Base-by-base conservation (phyloP, 352 stramenopile genomes). In the Plasmopara viticola region DNA sequence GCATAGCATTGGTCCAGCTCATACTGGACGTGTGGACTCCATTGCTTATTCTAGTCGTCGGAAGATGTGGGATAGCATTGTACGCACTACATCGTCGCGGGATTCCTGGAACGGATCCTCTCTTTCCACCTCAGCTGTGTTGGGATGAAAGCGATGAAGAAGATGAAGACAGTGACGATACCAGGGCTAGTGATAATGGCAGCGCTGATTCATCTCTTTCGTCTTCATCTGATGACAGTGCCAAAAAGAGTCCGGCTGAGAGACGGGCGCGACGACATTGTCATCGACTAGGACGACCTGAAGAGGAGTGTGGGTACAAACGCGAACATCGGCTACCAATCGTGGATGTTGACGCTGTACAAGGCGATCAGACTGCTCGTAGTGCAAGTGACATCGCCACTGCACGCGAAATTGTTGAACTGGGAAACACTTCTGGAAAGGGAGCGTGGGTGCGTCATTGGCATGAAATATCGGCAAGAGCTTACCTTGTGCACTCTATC, bases 401-500 rank as follows among this genome's bases (percentile, higher is more conserved):
- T 31, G 56, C 48, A 44, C 64, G 51, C 44, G 61, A 60, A 33
- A 55, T 53, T 12, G 28, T 54, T 14, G 44, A 55, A 12, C 56
- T 20, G 17, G 48, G 42, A 6, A 53, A 56, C 10, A 56, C 30
- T 7, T 55, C 44, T 33, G 61, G 51, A 33, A 60, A 39, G 29
- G 66, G 59, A 12, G 58, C 70, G 6, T 91, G 81, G 78, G 61
- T 91, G 37, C 78, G 81, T 0, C 70, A 91, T 47, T 77, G 60
- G 61, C 73, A 89, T 44, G 66, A 80, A 0, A 55, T 51, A 9
- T 86, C 70, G 5, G 55, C 55, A 2, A 64, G 73, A 6, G 59
- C 76, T 0, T 90, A 84, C 51, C 68, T 91, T 9, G 76, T 86
- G 13, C 80, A 91, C 52, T 85, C 74, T 2, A 37, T 84, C 33